Evolutionary conservation across 768 basidiomycete species (phyloP), one percentile per base, ranked within the genome.

Genomic region (Punctularia strigosozonata): DNA sequence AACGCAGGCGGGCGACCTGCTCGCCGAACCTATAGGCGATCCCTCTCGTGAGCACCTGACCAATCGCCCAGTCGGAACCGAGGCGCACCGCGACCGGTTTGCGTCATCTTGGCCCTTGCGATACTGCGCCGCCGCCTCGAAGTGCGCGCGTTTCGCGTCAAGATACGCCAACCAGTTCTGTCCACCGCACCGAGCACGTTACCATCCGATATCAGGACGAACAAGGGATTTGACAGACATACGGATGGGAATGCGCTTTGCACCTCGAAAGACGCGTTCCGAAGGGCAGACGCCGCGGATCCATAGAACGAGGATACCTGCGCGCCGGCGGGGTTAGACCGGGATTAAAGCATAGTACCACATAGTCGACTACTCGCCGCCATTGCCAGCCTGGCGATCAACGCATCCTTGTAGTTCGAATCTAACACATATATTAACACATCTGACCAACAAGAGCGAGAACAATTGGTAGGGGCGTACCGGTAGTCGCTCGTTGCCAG

Each of bases 401-500:
- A 63, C 1, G 73, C 78, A 49, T 91, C 89, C 63, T 85, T 91
- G 53, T 74, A 78, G 49, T 74, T 73, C n/a, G n/a, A n/a, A 52
- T 72, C 76, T 76, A 49, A 12, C 44, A 34, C 6, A 25, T 15
- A 15, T 24, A 37, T 24, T 39, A 8, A 5, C 4, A 39, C 25
- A 40, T 30, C 36, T 14, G 18, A 2, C 23, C 10, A 22, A 17
- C 12, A 20, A n/a, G 14, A 24, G 12, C 13, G 12, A 30, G 31
- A 22, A n/a, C n/a, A n/a, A n/a, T n/a, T n/a, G n/a, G n/a, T 18
- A 34, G 31, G 7, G 3, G 49, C 54, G 49, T 49, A 88, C 90
- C 85, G 42, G 86, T 60, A 52, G 82, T 80, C 13, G 91, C 91
- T 47, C 82, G 73, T 54, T 94, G 91, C 92, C 92, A 98, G 30